Conservation (phyloP, 2,329 filamentous ascomycete genomes). For the Beauveria brongniartii region DNA sequence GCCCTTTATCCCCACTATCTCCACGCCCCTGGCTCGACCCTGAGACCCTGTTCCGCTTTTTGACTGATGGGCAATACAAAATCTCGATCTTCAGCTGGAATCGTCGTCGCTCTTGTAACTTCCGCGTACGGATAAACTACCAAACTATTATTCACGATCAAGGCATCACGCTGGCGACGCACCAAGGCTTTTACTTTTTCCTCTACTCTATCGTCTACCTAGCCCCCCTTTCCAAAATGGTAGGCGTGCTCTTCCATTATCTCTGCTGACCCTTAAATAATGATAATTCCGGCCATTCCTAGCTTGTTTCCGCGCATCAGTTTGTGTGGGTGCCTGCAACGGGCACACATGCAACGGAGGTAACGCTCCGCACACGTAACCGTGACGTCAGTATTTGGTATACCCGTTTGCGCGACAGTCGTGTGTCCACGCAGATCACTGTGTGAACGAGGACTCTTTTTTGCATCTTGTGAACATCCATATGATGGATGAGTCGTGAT, state of each 20-base stretch:
- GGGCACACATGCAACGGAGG: neutral
- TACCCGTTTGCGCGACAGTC: neutral
- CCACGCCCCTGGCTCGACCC: conserved; percentile 7
- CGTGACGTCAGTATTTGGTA: neutral
- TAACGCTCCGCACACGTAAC: neutral
- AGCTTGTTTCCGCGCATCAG: neutral
- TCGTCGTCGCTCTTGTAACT: neutral
- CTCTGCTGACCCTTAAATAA: neutral
- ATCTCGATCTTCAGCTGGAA: conserved; percentile 10
- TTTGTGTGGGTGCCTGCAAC: neutral
- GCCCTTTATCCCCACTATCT: neutral
- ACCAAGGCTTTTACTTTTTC: no score
- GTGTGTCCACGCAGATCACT: neutral
- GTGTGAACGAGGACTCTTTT: neutral
- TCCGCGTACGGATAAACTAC: neutral
- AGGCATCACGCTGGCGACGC: no score
- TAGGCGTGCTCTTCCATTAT: no score
- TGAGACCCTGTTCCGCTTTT: conserved; percentile 10
- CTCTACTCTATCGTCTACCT: no score
- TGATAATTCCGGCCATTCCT: neutral
- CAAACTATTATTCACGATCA: neutral
- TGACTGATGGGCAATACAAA: conserved; percentile 10
- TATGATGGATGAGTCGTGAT: neutral
- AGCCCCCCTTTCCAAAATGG: no score
- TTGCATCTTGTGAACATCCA: neutral